A percentile compares a stretch with the other conserved stretches of the same genome.
phyloP scores from a whole-genome alignment of 2,329 filamentous ascomycete genomes.

The Clarireedia homoeocarpa region DNA sequence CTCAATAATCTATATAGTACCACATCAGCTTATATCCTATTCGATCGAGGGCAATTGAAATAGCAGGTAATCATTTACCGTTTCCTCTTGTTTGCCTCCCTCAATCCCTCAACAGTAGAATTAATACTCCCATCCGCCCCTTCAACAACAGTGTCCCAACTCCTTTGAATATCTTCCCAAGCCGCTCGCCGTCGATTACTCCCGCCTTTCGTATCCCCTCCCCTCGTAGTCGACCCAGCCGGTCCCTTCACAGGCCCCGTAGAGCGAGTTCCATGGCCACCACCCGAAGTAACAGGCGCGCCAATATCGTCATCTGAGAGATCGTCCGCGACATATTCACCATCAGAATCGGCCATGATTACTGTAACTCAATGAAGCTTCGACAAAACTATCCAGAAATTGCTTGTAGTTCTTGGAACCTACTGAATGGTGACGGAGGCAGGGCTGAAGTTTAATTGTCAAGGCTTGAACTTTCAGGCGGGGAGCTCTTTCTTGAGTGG shows the following conservation, averaged over 20 bases:
- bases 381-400: too few relatives aligned
- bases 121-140: constrained; percentile 72
- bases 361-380: not conserved
- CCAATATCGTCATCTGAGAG: constrained; percentile 58
- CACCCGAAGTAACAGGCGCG: constrained; percentile 15
- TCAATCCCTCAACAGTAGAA: constrained; percentile 59
- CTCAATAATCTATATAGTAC: constrained; percentile 59
- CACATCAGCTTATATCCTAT: not conserved
- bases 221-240: constrained; percentile 23
- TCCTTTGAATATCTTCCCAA: constrained; percentile 60
- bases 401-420: too few relatives aligned
- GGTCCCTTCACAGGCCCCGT: constrained; percentile 21
- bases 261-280: constrained; percentile 26
- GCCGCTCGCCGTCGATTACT: constrained; percentile 42
- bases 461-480: constrained; percentile 2
- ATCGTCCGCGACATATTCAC: constrained; percentile 57
- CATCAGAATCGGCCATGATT: constrained; percentile 65
- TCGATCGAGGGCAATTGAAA: not conserved
- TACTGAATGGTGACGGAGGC: not conserved
- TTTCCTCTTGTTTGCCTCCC: constrained; percentile 77
- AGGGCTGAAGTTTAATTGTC: constrained; percentile 6
- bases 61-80: constrained; percentile 36
- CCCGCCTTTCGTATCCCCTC: constrained; percentile 23
- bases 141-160: constrained; percentile 69
- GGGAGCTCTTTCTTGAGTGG: not conserved